Base-by-base conservation (phyloP, 305 asterid species). In the Fraxinus latifolia region DNA sequence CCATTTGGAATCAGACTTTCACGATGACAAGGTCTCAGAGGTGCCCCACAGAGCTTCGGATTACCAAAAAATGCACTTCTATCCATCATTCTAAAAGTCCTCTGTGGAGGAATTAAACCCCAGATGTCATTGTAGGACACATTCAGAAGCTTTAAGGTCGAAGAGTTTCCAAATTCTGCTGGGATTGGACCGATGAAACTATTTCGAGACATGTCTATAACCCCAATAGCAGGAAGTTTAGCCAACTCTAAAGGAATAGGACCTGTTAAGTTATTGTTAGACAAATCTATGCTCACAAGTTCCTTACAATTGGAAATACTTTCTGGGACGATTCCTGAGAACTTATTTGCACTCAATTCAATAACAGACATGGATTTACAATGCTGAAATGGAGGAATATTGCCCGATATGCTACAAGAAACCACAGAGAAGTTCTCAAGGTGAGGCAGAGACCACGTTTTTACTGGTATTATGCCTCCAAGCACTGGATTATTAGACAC, bases 111-210 rank as follows among this genome's bases (percentile, higher is more conserved):
- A 65, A 95, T 93, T 12, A 88, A 82, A 58, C 99, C 99, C 0
- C 94, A 94, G 25, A 95, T 85, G 77, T 94, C 89, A 53, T 95
- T 95, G 86, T 90, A 91, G 2, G 99, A 94, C 82, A 95, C 91
- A 44, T 94, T 95, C 3, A 95, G 88, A 72, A 91, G 90, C 76
- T 83, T 88, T 82, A 95, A 85, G 82, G 90, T 90, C 3, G 89
- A 83, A 29, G 91, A 91, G 55, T 71, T 84, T 21, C 92, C 97
- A 3, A 95, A 88, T 32, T 86, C 53, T 2, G 76, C 21, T 0
- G 97, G 94, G 42, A 95, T 88, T 11, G 89, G 84, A 77, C 98
- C 97, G 0, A 12, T 84, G 65, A 94, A 83, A 80, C 84, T 44
- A 72, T 94, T 94, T 32, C 87, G 93, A 2, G 98, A 94, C 42